These are phyloP conservation scores for Aspergillus asperescens DNA, from an alignment of 495 filamentous ascomycete genomes.

Conservation along the genomic window DNA sequence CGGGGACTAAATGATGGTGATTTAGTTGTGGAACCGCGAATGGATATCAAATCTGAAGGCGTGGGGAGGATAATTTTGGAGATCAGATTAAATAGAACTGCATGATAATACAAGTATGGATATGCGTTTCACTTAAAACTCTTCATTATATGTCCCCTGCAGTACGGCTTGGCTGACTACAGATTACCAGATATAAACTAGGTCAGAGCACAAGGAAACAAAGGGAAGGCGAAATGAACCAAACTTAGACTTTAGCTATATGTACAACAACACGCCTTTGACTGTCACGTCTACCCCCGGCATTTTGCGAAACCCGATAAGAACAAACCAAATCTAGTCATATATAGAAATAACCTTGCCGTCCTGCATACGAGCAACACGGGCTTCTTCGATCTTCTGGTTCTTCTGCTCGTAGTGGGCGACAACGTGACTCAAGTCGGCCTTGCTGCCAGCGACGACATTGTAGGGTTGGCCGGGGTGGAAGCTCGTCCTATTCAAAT, in stretches of 20 bases:
- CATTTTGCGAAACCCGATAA: conserved; percentile 14
- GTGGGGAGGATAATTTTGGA: conserved; percentile 46
- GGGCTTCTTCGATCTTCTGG: conserved; percentile 47
- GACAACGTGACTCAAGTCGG: conserved; percentile 55
- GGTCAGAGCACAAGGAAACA: background rate
- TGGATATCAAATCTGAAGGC: conserved; percentile 50
- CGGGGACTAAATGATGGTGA: conserved; percentile 49
- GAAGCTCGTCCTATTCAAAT: conserved; percentile 44
- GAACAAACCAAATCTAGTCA: conserved; percentile 29
- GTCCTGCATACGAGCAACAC: conserved; percentile 40
- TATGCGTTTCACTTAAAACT: background rate
- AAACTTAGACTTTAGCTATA: conserved; percentile 26
- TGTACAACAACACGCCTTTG: conserved; percentile 40
- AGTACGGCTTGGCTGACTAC: background rate
- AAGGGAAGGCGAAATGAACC: conserved; percentile 1
- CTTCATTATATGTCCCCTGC: background rate
- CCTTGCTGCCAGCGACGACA: conserved; percentile 54
- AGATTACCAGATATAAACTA: background rate
- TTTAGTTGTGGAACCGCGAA: conserved; percentile 55
- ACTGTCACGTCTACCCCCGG: conserved; percentile 26
- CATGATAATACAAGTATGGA: background rate
- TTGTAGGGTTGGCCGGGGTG: conserved; percentile 59
- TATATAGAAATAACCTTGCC: conserved; percentile 42
- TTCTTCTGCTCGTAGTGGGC: conserved; percentile 59
- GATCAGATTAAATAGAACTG: conserved; percentile 17